phyloP scores from a whole-genome alignment of 257 asterid genomes.

The Solanum clarkiae region DNA sequence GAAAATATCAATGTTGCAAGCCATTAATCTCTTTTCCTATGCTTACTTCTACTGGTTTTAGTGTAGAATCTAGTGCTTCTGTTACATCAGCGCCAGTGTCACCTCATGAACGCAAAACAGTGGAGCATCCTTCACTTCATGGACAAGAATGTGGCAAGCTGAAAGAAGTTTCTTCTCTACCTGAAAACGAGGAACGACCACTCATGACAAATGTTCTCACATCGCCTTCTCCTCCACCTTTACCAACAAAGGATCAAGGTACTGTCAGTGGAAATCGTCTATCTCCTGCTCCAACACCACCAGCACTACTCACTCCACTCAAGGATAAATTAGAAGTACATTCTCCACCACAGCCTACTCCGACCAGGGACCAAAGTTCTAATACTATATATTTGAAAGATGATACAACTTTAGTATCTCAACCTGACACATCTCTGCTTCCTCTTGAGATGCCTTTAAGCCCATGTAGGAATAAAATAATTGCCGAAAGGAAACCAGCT shows the following conservation, averaged over 20 bases:
- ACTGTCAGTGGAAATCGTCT: conserved; percentile 6
- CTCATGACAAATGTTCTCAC: conserved; percentile 12
- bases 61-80: background rate
- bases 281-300: conserved; percentile 5
- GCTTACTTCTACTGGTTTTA: background rate
- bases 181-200: conserved; percentile 14
- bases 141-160: conserved; percentile 6
- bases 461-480: background rate
- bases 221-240: conserved; percentile 8
- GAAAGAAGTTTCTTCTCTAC: conserved; percentile 8
- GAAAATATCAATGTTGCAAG: background rate
- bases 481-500: background rate
- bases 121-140: conserved; percentile 6
- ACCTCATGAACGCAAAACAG: conserved; percentile 13
- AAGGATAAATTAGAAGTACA: conserved; percentile 18
- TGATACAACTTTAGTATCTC: background rate
- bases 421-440: background rate
- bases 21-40: conserved; percentile 10
- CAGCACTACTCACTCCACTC: conserved; percentile 17
- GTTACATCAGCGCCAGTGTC: conserved; percentile 21
- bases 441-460: background rate
- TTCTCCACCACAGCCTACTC: conserved; percentile 1
- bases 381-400: background rate
- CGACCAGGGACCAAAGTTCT: background rate
- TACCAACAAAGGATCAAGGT: conserved; percentile 19